These are phyloP conservation scores for Lactifluus hygrophoroides DNA, from an alignment of 768 basidiomycete species.

Conservation along the genomic window DNA sequence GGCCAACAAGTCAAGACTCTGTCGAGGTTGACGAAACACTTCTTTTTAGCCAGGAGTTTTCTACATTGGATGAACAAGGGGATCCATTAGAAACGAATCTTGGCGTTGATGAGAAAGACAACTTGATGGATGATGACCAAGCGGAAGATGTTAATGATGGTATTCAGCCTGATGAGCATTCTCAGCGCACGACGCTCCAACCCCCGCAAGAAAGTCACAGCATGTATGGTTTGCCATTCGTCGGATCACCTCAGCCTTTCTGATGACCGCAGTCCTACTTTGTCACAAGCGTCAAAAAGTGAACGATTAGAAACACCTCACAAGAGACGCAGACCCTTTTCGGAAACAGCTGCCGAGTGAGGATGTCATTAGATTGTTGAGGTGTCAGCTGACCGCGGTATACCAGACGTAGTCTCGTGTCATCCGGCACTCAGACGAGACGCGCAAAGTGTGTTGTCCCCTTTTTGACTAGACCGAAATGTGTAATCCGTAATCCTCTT, in stretches of 20 bases:
- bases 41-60: slow-evolving; percentile 43
- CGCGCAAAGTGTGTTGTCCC: background rate
- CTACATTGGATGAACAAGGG: slow-evolving; percentile 29
- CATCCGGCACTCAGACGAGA: background rate
- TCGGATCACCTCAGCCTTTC: background rate
- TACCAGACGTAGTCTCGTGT: background rate
- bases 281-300: background rate
- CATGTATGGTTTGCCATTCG: background rate
- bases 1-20: slow-evolving; percentile 24
- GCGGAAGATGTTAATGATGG: slow-evolving; percentile 25
- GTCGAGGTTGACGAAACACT: slow-evolving; percentile 47
- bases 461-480: background rate
- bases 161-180: slow-evolving; percentile 14
- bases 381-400: background rate
- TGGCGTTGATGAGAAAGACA: slow-evolving; percentile 25
- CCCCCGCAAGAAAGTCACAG: background rate
- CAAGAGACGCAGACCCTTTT: slow-evolving; percentile 6
- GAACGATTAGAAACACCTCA: slow-evolving; percentile 1
- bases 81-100: slow-evolving; percentile 21
- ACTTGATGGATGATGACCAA: slow-evolving; percentile 28
- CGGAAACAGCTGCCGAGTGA: background rate
- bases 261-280: background rate
- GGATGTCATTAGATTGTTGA: background rate
- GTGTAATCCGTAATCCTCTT: background rate
- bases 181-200: slow-evolving; percentile 1